These are phyloP conservation scores for Medicago arabica DNA, from an alignment of 306 rosid species.

Conservation along the genomic window DNA sequence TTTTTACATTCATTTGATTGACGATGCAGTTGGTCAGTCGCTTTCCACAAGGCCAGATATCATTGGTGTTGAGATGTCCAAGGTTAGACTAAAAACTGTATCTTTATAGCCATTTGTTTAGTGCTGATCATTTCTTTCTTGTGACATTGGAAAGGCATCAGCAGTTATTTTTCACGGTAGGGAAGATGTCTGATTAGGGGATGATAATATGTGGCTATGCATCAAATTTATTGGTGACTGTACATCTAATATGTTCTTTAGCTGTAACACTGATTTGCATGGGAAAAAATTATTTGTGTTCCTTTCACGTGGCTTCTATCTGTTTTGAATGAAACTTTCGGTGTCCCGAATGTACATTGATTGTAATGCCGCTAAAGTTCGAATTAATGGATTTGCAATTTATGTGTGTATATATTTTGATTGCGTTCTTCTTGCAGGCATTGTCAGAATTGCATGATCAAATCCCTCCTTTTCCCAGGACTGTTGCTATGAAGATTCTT, in stretches of 20 bases:
- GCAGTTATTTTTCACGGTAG: conserved; percentile 14
- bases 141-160: conserved; percentile 23
- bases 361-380: conserved; percentile 33
- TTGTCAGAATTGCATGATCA: conserved; percentile 90
- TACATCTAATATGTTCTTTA: conserved; percentile 22
- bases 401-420: conserved; percentile 35
- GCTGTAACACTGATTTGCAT: conserved; percentile 18
- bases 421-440: conserved; percentile 68
- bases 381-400: conserved; percentile 38
- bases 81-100: conserved; percentile 62
- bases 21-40: conserved; percentile 96
- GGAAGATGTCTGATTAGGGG: conserved; percentile 12
- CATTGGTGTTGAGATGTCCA: conserved; percentile 88
- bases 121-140: conserved; percentile 27
- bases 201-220: conserved; percentile 36
- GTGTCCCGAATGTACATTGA: conserved; percentile 3
- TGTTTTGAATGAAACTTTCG: conserved; percentile 29
- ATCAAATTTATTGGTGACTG: conserved; percentile 14
- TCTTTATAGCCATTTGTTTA: conserved; percentile 22
- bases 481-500: conserved; percentile 79
- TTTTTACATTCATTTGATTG: conserved; percentile 69
- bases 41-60: conserved; percentile 98
- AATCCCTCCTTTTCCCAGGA: conserved; percentile 92
- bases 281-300: background rate
- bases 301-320: conserved; percentile 25